phyloP scores from a whole-genome alignment of 805 yeast species.

The Wickerhamiella dianesei region DNA sequence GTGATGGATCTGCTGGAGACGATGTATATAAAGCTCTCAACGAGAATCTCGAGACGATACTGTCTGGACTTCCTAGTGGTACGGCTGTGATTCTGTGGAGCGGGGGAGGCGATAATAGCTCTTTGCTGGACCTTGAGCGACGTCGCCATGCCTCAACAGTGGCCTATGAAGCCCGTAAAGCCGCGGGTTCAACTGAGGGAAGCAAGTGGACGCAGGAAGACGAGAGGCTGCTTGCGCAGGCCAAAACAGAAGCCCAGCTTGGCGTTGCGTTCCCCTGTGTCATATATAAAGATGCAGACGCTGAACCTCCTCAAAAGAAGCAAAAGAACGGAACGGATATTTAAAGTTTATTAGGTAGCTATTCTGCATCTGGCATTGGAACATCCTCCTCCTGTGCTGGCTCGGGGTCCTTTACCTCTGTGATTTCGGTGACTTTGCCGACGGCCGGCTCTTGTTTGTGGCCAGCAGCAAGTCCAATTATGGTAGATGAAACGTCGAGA shows the following conservation, averaged over 20 bases:
- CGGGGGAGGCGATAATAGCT: constrained; percentile 48
- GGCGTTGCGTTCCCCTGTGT: constrained; percentile 47
- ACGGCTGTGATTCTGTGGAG: constrained; percentile 49
- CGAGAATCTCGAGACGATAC: constrained; percentile 34
- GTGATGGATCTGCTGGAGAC: neutral
- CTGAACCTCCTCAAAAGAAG: neutral
- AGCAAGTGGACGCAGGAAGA: constrained; percentile 43
- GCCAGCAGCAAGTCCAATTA: neutral
- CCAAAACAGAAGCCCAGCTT: constrained; percentile 41
- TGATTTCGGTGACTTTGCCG: neutral
- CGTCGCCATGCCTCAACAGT: constrained; percentile 32
- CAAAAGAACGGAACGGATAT: neutral
- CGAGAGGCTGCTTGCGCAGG: constrained; percentile 33
- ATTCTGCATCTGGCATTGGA: constrained; percentile 11
- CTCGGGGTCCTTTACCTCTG: neutral
- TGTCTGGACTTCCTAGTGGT: constrained; percentile 40
- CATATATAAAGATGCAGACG: neutral
- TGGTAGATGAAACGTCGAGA: neutral
- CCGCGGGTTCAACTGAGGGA: constrained; percentile 30
- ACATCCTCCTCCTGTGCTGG: constrained; percentile 5
- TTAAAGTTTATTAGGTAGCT: constrained; percentile 1
- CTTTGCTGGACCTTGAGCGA: constrained; percentile 31
- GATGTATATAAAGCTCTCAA: constrained; percentile 24
- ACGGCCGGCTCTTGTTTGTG: no score
- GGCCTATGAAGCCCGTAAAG: constrained; percentile 31